Evolutionary conservation across 441 rosid species (phyloP).

Genomic region (Breynia disticha): DNA sequence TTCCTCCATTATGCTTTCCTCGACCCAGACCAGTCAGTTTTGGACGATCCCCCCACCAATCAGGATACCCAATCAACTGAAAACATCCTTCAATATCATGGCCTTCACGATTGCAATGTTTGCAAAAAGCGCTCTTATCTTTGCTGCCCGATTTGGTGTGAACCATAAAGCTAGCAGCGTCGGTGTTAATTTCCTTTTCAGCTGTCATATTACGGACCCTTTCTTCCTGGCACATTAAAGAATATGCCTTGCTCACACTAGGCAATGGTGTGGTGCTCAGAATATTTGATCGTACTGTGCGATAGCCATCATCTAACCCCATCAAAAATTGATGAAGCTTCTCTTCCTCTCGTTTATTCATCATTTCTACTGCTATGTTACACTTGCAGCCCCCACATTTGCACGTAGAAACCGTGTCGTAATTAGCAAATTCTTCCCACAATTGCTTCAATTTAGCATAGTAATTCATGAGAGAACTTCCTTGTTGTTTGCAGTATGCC

Average conservation of each 20-base stretch:
- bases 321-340: slow-evolving; percentile 2
- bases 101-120: neutral
- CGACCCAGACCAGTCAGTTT: neutral
- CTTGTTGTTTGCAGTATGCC: slow-evolving; percentile 6
- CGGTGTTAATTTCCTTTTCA: no score
- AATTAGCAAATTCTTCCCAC: neutral
- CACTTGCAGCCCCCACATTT: neutral
- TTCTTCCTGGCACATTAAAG: neutral
- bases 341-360: neutral
- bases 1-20: neutral
- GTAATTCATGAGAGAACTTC: neutral
- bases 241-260: neutral
- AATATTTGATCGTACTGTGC: neutral
- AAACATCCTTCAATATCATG: neutral
- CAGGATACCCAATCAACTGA: slow-evolving; percentile 3
- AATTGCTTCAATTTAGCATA: neutral
- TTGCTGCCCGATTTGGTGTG: neutral
- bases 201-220: neutral
- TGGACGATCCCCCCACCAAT: neutral
- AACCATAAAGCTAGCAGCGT: neutral
- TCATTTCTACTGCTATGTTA: neutral
- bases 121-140: neutral
- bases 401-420: no score
- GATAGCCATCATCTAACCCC: slow-evolving; percentile 5
- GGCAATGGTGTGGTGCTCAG: slow-evolving; percentile 4